These are phyloP conservation scores for Fonsecaea erecta DNA, from an alignment of 2,329 filamentous ascomycete genomes.

Conservation along the genomic window DNA sequence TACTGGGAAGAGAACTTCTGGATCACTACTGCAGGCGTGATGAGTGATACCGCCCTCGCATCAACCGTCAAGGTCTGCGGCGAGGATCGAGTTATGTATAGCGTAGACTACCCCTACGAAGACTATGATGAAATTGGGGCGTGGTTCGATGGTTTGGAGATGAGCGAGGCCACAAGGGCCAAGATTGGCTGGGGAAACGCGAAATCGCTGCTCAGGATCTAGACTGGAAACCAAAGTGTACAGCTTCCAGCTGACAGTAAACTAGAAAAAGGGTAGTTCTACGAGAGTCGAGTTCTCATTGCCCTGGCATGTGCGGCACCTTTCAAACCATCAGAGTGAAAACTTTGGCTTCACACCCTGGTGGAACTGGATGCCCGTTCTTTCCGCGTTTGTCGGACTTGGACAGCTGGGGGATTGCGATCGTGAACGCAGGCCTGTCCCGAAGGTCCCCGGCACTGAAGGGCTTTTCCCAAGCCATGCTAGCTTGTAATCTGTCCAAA, in stretches of 20 bases:
- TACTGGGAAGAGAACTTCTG: slow-evolving; percentile 15
- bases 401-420: too few relatives aligned
- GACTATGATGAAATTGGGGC: slow-evolving; percentile 49
- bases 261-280: too few relatives aligned
- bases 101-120: slow-evolving; percentile 43
- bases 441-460: too few relatives aligned
- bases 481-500: too few relatives aligned
- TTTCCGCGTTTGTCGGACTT: too few relatives aligned
- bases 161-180: slow-evolving; percentile 44
- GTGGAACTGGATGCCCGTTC: too few relatives aligned
- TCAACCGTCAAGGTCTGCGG: not conserved
- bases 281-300: too few relatives aligned
- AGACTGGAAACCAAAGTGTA: not conserved
- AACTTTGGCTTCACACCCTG: too few relatives aligned
- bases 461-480: too few relatives aligned
- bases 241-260: not conserved
- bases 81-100: slow-evolving; percentile 10
- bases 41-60: not conserved
- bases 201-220: slow-evolving; percentile 48
- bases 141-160: slow-evolving; percentile 50
- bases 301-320: too few relatives aligned
- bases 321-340: too few relatives aligned
- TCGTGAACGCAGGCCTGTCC: too few relatives aligned
- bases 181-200: slow-evolving; percentile 56
- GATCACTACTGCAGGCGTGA: slow-evolving; percentile 10